These are phyloP conservation scores for Hysterangium stoloniferum DNA, from an alignment of 768 basidiomycete species.

Conservation along the genomic window DNA sequence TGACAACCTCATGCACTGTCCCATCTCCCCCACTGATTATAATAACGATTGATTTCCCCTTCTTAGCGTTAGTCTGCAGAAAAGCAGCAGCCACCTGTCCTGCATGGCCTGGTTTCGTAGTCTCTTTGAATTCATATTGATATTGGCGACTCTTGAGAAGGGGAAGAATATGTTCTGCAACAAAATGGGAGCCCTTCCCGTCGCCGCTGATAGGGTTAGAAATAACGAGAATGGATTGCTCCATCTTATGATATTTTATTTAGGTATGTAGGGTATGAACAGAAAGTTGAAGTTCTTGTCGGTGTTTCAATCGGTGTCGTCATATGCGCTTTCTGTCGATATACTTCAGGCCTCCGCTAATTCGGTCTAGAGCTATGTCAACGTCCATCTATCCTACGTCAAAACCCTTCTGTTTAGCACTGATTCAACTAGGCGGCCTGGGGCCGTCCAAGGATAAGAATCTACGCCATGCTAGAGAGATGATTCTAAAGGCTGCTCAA, in stretches of 20 bases:
- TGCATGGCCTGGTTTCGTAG: constrained; percentile 47
- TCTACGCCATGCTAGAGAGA: constrained; percentile 71
- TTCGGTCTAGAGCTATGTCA: constrained; percentile 5
- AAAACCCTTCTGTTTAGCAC: constrained; percentile 75
- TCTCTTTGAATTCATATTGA: constrained; percentile 35
- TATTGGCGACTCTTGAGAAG: constrained; percentile 37
- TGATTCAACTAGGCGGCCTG: constrained; percentile 82
- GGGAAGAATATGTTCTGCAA: constrained; percentile 56
- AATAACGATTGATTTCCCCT: constrained; percentile 36
- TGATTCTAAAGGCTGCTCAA: constrained; percentile 64
- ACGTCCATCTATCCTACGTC: constrained; percentile 29
- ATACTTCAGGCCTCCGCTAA: not conserved
- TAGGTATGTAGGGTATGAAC: no score
- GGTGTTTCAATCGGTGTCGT: not conserved
- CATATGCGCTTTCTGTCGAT: not conserved
- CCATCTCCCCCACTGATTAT: constrained; percentile 74
- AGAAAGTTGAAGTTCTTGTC: not conserved
- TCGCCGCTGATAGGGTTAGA: constrained; percentile 76
- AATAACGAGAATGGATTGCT: constrained; percentile 36
- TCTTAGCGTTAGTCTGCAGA: constrained; percentile 23
- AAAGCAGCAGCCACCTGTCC: constrained; percentile 37
- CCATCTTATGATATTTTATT: no score
- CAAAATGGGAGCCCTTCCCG: constrained; percentile 44
- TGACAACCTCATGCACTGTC: constrained; percentile 84
- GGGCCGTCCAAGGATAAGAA: constrained; percentile 67